A percentile compares a stretch with the other conserved stretches of the same genome.
Conservation (phyloP, 257 asterid genomes). For the Scutellaria barbata region DNA sequence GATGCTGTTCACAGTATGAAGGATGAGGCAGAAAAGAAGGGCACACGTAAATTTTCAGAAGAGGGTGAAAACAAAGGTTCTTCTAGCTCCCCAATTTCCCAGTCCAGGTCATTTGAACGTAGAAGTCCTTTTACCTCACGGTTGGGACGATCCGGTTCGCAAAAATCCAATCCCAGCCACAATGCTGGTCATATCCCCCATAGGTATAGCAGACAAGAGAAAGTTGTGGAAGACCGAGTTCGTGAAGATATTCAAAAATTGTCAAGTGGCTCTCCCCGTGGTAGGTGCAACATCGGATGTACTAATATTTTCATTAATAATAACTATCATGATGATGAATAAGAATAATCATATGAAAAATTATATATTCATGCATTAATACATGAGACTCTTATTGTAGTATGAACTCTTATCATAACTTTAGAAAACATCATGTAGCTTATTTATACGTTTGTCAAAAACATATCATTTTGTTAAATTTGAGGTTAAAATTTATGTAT, state of each 20-base stretch:
- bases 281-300: constrained; percentile 54
- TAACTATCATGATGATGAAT: too few species aligned
- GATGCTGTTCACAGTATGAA: constrained; percentile 90
- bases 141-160: constrained; percentile 64
- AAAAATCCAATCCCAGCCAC: constrained; percentile 67
- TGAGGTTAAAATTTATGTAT: too few species aligned
- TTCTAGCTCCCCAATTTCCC: constrained; percentile 61
- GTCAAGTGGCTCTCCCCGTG: constrained; percentile 79
- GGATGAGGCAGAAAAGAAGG: constrained; percentile 70
- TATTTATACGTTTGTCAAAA: too few species aligned
- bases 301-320: background rate
- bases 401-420: too few species aligned
- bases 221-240: constrained; percentile 67
- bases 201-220: constrained; percentile 74
- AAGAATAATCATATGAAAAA: too few species aligned
- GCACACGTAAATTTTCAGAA: constrained; percentile 61
- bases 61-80: constrained; percentile 63
- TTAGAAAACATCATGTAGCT: too few species aligned
- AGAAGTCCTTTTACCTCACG: constrained; percentile 80
- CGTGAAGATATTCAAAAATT: constrained; percentile 75
- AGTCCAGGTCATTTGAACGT: constrained; percentile 76
- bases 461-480: too few species aligned
- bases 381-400: background rate
- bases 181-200: constrained; percentile 53
- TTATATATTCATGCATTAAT: background rate